These are phyloP conservation scores for Phlebiopsis gigantea DNA, from an alignment of 768 basidiomycete genomes.

Conservation along the genomic window DNA sequence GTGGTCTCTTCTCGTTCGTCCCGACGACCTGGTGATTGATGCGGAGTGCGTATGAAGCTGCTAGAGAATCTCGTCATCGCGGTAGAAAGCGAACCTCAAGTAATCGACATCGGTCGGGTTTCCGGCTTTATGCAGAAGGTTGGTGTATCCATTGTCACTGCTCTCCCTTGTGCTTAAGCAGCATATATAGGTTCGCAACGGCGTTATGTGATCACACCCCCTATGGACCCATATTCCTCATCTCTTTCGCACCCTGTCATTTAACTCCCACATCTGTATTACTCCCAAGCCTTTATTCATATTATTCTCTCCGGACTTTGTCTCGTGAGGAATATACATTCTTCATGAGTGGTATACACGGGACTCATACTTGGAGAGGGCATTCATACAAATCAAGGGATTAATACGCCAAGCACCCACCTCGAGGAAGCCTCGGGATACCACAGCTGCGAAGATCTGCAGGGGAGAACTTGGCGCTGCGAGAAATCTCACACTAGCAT, in stretches of 20 bases:
- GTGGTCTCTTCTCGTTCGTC: conserved; percentile 23
- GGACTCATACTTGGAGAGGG: too few species aligned
- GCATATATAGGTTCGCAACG: conserved; percentile 1
- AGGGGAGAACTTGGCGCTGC: too few species aligned
- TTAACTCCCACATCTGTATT: neutral
- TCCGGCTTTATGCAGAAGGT: conserved; percentile 93
- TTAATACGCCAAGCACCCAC: too few species aligned
- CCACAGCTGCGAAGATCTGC: too few species aligned
- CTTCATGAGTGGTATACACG: neutral
- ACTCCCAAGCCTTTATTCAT: neutral
- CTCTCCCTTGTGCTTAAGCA: neutral
- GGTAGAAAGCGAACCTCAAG: conserved; percentile 80
- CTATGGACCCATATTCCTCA: neutral
- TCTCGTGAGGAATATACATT: neutral
- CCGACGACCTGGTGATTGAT: too few species aligned
- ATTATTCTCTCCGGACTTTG: neutral
- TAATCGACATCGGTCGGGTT: conserved; percentile 79
- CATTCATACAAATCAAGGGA: too few species aligned
- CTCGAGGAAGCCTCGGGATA: too few species aligned
- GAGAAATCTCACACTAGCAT: too few species aligned
- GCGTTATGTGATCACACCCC: neutral
- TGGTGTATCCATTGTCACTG: conserved; percentile 1
- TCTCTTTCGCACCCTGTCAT: neutral
- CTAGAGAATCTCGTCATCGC: conserved; percentile 81
- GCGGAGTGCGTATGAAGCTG: conserved; percentile 42